These are phyloP conservation scores for Pseudopediastrum boryanum DNA, from an alignment of 139 green algal genomes.

Conservation along the genomic window DNA sequence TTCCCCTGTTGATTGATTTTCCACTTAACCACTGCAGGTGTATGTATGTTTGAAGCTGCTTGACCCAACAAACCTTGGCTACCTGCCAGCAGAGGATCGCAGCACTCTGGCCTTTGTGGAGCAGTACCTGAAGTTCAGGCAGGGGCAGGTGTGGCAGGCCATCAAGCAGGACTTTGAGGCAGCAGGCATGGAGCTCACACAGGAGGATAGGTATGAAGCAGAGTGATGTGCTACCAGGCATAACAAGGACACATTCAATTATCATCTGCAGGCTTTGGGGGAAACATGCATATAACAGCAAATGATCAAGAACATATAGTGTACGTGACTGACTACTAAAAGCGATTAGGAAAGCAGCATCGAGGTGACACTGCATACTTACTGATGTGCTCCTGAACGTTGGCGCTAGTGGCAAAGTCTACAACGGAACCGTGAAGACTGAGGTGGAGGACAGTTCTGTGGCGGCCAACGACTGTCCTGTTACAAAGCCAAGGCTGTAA, in stretches of 20 bases:
- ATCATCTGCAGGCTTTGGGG: no score
- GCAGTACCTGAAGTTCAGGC: slow-evolving; percentile 55
- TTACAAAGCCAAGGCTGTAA: no score
- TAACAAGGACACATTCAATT: no score
- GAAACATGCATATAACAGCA: not conserved
- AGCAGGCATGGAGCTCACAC: slow-evolving; percentile 41
- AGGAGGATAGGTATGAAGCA: slow-evolving; percentile 43
- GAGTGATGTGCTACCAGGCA: no score
- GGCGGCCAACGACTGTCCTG: no score
- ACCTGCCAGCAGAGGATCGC: slow-evolving; percentile 43
- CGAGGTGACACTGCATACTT: not conserved
- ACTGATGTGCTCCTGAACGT: no score
- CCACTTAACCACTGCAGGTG: slow-evolving; percentile 2
- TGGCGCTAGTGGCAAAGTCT: no score
- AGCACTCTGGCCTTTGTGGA: slow-evolving; percentile 43
- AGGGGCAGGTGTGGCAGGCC: slow-evolving; percentile 57
- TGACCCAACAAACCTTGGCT: slow-evolving; percentile 42
- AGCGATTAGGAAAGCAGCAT: not conserved
- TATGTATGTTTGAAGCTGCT: slow-evolving; percentile 35
- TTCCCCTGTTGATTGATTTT: not conserved
- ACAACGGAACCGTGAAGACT: no score
- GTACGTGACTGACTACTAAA: not conserved
- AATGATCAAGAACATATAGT: not conserved
- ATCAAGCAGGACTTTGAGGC: slow-evolving; percentile 43
- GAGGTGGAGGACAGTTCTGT: no score